Conservation (phyloP, 306 rosid species). For the Casuarina equisetifolia region DNA sequence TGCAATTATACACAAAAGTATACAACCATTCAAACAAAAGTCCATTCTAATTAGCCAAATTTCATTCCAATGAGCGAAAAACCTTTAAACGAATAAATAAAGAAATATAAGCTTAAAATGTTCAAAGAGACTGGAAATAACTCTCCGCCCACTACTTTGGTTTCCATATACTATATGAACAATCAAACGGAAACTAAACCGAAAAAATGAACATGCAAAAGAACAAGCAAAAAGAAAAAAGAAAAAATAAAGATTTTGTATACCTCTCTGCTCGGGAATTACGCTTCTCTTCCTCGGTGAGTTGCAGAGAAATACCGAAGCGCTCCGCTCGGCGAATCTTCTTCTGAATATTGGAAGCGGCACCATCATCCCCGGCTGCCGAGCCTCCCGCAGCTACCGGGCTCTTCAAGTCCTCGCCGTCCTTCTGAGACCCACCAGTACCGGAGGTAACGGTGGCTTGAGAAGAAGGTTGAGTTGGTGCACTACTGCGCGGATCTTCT, state of each 20-base stretch:
- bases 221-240: conserved; percentile 6
- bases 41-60: not conserved
- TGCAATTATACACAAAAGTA: not conserved
- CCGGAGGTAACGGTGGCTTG: not conserved
- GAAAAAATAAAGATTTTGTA: not conserved
- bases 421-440: conserved; percentile 27
- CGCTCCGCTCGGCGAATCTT: conserved; percentile 90
- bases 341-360: conserved; percentile 57
- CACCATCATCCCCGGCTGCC: conserved; percentile 22
- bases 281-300: conserved; percentile 80
- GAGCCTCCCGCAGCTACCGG: conserved; percentile 16
- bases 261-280: conserved; percentile 91
- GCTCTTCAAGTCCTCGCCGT: conserved; percentile 35
- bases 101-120: not conserved
- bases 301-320: conserved; percentile 77
- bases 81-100: not conserved
- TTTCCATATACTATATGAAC: not conserved
- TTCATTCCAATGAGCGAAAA: not conserved
- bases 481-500: conserved; percentile 8
- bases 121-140: not conserved
- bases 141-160: not conserved
- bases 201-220: not conserved
- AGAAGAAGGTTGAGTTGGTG: conserved; percentile 10
- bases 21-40: not conserved
- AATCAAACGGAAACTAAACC: not conserved